These are phyloP conservation scores for Phlegmacium glaucopus DNA, from an alignment of 768 basidiomycete species.

Conservation along the genomic window DNA sequence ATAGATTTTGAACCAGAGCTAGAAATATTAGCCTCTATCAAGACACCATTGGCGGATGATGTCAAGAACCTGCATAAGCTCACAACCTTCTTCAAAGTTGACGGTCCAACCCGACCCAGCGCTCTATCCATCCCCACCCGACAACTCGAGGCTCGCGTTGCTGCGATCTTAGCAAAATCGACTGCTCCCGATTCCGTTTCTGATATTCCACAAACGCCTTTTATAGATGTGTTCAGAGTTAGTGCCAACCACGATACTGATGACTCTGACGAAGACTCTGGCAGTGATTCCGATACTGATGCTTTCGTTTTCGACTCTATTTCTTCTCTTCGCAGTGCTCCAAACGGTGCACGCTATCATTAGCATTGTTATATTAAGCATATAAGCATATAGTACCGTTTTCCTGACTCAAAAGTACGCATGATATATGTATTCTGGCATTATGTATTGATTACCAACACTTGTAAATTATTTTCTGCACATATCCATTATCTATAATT, in stretches of 20 bases:
- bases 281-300: constrained; percentile 50
- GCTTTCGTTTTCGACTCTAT: constrained; percentile 64
- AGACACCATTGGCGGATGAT: constrained; percentile 52
- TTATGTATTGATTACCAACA: constrained; percentile 6
- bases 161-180: constrained; percentile 82
- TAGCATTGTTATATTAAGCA: constrained; percentile 18
- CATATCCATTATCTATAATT: constrained; percentile 8
- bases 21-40: constrained; percentile 38
- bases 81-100: constrained; percentile 68
- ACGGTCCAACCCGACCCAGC: constrained; percentile 25
- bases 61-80: constrained; percentile 75
- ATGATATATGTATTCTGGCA: constrained; percentile 6
- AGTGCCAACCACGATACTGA: constrained; percentile 39
- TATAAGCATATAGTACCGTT: constrained; percentile 8
- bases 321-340: constrained; percentile 38
- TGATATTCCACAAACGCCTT: constrained; percentile 75
- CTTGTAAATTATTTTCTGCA: constrained; percentile 16
- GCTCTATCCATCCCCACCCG: constrained; percentile 47
- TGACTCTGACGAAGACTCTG: constrained; percentile 49
- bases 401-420: constrained; percentile 9
- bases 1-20: constrained; percentile 72
- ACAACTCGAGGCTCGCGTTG: constrained; percentile 72
- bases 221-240: constrained; percentile 72
- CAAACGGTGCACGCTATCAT: constrained; percentile 42
- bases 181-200: constrained; percentile 46